Evolutionary conservation across 495 filamentous ascomycete species (phyloP).

Genomic region (Xylaria bambusicola): DNA sequence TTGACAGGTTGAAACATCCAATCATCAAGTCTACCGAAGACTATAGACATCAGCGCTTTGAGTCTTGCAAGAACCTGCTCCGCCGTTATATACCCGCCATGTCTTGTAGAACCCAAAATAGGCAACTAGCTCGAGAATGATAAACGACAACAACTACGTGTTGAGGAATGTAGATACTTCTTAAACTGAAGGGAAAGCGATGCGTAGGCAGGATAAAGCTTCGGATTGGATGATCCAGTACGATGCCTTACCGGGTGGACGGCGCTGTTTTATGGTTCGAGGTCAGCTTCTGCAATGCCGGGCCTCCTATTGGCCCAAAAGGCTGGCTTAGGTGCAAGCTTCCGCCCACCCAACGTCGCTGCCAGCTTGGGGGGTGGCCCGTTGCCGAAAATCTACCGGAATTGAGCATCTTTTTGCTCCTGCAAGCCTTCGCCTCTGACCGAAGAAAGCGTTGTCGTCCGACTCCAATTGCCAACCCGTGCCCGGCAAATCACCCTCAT

Average conservation of each 20-base stretch:
- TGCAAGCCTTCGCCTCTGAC: constrained; percentile 27
- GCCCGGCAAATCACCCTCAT: constrained; percentile 55
- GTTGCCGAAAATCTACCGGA: constrained; percentile 41
- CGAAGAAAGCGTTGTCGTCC: constrained; percentile 37
- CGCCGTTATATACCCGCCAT: too few relatives aligned
- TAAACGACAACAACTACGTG: too few relatives aligned
- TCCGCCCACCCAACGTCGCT: not conserved
- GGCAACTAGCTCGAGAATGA: too few relatives aligned
- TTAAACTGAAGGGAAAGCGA: too few relatives aligned
- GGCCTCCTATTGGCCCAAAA: constrained; percentile 15
- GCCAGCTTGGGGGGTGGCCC: constrained; percentile 5
- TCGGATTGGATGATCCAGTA: too few relatives aligned
- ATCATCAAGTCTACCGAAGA: too few relatives aligned
- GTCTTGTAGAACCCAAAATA: too few relatives aligned
- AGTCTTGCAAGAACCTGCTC: too few relatives aligned
- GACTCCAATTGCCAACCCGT: constrained; percentile 48
- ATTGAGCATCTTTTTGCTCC: constrained; percentile 39
- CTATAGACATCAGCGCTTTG: too few relatives aligned
- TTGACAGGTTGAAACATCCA: too few relatives aligned
- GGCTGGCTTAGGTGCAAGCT: not conserved
- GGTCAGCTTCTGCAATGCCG: constrained; percentile 8
- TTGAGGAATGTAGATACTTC: too few relatives aligned
- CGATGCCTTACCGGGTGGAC: not conserved
- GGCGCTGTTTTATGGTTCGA: not conserved
- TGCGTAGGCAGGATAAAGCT: too few relatives aligned